Conservation (phyloP, 306 rosid genomes). For the Vigna angularis region DNA sequence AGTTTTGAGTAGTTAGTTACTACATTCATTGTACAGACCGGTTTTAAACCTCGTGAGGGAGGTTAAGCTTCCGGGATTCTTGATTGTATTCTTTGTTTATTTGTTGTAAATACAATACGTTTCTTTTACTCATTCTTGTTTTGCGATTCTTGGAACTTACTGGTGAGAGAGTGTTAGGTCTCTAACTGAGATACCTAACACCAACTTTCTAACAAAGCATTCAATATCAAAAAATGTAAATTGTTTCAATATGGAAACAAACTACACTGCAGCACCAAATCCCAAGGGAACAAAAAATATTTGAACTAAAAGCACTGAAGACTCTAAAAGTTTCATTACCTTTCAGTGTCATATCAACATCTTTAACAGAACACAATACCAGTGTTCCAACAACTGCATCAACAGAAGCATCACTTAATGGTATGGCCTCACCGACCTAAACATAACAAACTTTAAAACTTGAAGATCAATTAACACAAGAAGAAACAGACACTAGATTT, state of each 20-base stretch:
- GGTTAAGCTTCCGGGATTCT: no score
- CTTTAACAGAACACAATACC: slow-evolving; percentile 87
- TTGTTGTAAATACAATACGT: no score
- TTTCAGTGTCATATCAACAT: slow-evolving; percentile 70
- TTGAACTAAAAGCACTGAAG: slow-evolving; percentile 11
- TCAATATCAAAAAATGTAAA: neutral
- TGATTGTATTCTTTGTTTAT: no score
- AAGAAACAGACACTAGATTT: neutral
- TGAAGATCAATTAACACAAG: slow-evolving; percentile 30
- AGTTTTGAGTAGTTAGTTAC: no score
- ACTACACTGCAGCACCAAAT: slow-evolving; percentile 27
- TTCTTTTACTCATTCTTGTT: no score
- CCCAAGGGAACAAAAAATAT: slow-evolving; percentile 16
- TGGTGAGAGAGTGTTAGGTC: no score
- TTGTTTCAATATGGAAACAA: slow-evolving; percentile 1
- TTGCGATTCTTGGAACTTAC: no score
- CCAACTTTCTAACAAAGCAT: neutral
- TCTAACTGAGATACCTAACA: no score
- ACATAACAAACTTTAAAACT: slow-evolving; percentile 32
- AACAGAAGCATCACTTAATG: slow-evolving; percentile 82
- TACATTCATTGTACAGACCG: no score
- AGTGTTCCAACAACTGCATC: slow-evolving; percentile 97
- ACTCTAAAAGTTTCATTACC: slow-evolving; percentile 53
- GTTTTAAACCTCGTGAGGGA: no score
- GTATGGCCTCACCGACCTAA: slow-evolving; percentile 92